Evolutionary conservation across 495 filamentous ascomycete genomes (phyloP).

Genomic region (Talaromyces liani): DNA sequence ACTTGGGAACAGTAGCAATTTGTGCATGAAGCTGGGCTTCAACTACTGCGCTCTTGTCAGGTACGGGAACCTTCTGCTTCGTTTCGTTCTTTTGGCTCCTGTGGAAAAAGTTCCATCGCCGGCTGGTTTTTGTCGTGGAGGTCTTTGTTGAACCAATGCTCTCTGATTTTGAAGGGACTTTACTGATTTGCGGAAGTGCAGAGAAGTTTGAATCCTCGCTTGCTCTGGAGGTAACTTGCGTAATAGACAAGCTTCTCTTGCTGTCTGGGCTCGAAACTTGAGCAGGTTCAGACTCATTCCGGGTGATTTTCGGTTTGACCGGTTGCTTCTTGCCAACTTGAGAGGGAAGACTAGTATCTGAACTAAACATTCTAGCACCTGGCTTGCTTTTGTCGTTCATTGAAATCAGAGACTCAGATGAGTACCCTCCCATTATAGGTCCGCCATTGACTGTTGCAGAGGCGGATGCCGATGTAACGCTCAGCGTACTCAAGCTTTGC

Average conservation of each 20-base stretch:
- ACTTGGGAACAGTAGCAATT: constrained; percentile 27
- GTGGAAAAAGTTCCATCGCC: constrained; percentile 83
- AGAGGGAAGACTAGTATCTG: constrained; percentile 7
- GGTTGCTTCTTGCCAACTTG: background rate
- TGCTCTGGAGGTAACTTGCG: background rate
- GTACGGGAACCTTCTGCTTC: constrained; percentile 10
- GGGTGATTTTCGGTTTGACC: background rate
- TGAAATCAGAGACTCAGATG: constrained; percentile 28
- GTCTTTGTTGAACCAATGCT: background rate
- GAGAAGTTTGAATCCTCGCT: constrained; percentile 4
- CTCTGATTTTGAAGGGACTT: background rate
- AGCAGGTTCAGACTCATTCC: constrained; percentile 2
- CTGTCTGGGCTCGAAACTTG: background rate
- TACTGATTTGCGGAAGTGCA: constrained; percentile 3
- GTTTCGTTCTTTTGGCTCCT: constrained; percentile 31
- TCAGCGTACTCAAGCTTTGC: constrained; percentile 49
- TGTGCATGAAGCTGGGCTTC: constrained; percentile 28
- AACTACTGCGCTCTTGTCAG: constrained; percentile 12
- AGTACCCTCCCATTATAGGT: constrained; percentile 18
- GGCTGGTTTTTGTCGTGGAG: background rate
- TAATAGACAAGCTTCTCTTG: background rate
- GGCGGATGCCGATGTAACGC: constrained; percentile 38
- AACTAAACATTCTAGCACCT: background rate
- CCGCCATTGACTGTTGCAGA: constrained; percentile 14
- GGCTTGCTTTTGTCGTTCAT: constrained; percentile 13